These are phyloP conservation scores for Capsicum baccatum DNA, from an alignment of 257 asterid species.

Conservation along the genomic window DNA sequence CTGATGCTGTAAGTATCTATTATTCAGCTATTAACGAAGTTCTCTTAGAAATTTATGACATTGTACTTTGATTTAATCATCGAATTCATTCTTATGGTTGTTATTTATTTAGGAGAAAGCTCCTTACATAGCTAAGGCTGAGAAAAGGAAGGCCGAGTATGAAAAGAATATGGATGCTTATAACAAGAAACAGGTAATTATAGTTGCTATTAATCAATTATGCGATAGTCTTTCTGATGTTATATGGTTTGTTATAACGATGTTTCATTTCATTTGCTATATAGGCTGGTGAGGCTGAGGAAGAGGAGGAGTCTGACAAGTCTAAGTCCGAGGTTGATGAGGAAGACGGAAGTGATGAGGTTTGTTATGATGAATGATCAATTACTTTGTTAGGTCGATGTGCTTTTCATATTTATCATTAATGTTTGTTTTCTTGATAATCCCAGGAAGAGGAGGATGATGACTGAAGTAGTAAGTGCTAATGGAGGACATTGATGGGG, in stretches of 20 bases:
- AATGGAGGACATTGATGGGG: background rate
- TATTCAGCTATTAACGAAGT: background rate
- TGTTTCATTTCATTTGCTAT: background rate
- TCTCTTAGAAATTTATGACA: background rate
- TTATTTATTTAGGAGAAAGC: conserved; percentile 64
- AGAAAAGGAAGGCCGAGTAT: conserved; percentile 68
- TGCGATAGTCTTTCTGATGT: no score
- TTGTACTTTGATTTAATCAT: conserved; percentile 11
- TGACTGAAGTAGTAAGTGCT: background rate
- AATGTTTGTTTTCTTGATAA: background rate
- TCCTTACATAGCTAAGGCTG: conserved; percentile 71
- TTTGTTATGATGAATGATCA: background rate
- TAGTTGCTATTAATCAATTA: no score
- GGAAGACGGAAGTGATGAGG: conserved; percentile 39
- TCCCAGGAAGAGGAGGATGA: conserved; percentile 34
- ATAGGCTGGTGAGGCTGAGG: conserved; percentile 35
- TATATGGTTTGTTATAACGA: background rate
- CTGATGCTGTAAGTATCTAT: conserved; percentile 56
- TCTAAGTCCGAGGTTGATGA: conserved; percentile 45
- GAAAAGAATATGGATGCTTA: conserved; percentile 69
- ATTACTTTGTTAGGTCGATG: no score
- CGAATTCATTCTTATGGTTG: background rate
- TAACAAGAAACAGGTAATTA: conserved; percentile 55
- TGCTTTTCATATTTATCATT: no score
- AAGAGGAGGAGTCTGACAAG: conserved; percentile 41